Evolutionary conservation across 73 alveolate species (phyloP).

Genomic region (Breviolum minutum): DNA sequence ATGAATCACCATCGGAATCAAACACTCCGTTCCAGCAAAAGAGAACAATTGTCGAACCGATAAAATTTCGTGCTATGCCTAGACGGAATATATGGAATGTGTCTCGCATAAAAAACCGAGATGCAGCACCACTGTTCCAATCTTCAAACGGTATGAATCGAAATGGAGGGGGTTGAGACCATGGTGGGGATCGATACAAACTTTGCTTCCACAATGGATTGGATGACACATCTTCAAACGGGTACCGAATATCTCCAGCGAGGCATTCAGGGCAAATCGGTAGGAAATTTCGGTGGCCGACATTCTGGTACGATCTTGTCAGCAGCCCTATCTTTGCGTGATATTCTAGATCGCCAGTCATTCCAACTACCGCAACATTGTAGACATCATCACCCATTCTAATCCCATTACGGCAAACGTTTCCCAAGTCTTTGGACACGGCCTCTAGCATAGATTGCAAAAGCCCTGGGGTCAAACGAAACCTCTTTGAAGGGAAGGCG

Average conservation of each 20-base stretch:
- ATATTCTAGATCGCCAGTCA: not conserved
- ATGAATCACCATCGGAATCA: not conserved
- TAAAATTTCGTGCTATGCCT: not conserved
- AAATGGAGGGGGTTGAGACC: not conserved
- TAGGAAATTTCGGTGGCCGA: not conserved
- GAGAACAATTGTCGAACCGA: not conserved
- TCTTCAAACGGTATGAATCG: not conserved
- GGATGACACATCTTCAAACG: not conserved
- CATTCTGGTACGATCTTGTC: not conserved
- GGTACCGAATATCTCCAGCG: not conserved
- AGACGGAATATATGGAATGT: not conserved
- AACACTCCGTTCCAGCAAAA: not conserved
- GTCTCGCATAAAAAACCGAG: not conserved
- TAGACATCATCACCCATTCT: not conserved
- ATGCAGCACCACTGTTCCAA: not conserved
- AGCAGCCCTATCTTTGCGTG: not conserved
- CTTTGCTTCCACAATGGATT: not conserved
- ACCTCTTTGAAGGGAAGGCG: not conserved
- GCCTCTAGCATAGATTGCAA: not conserved
- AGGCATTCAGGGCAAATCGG: not conserved
- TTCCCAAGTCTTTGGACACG: not conserved
- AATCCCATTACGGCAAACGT: not conserved
- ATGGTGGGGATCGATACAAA: not conserved
- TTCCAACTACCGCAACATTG: not conserved
- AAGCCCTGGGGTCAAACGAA: not conserved